Evolutionary conservation across 306 rosid species (phyloP), one percentile per base, ranked within the genome.

Genomic region (Prunus campanulata): DNA sequence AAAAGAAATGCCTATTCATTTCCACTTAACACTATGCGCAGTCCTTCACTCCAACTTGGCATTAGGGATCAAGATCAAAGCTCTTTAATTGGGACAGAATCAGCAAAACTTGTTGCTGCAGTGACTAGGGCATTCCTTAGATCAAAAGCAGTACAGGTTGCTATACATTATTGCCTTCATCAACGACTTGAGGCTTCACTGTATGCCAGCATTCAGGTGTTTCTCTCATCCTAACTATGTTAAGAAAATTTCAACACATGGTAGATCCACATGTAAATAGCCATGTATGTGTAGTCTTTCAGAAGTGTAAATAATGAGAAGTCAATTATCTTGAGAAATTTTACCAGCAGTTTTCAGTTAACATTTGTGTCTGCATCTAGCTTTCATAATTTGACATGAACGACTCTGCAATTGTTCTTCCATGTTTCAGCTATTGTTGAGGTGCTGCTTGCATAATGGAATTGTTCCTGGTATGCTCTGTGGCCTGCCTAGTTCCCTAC

Each of bases 401-500:
- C 10, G 48, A 67, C 54, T 55, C 68, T 66, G 25, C 32, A 47
- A 68, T 78, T 72, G 74, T 15, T 44, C 39, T 22, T 56, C 81
- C 68, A 71, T 73, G 73, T 86, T 86, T 82, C 89, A 95, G 99
- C 86, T 95, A 55, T 85, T 95, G 79, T 80, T 85, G 65, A 88
- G 96, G 83, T 92, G 93, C 86, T 92, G 99, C 87, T 74, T 90
- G 42, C 88, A 85, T 64, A 88, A 77, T 86, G 89, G 83, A 77
- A 79, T 75, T 77, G 88, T 95, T 83, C 90, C 97, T 5, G 90
- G 91, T 4, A 85, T 91, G n/a, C 89, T 95, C 27, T 95, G 99
- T 85, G 96, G 96, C 71, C 86, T 95, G 63, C 97, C 99, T 46
- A 86, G 81, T 75, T 90, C 97, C 78, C 91, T 95, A 66, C 99